These are phyloP conservation scores for Cladosporium cucumerinum DNA, from an alignment of 2,329 filamentous ascomycete genomes.

Conservation along the genomic window DNA sequence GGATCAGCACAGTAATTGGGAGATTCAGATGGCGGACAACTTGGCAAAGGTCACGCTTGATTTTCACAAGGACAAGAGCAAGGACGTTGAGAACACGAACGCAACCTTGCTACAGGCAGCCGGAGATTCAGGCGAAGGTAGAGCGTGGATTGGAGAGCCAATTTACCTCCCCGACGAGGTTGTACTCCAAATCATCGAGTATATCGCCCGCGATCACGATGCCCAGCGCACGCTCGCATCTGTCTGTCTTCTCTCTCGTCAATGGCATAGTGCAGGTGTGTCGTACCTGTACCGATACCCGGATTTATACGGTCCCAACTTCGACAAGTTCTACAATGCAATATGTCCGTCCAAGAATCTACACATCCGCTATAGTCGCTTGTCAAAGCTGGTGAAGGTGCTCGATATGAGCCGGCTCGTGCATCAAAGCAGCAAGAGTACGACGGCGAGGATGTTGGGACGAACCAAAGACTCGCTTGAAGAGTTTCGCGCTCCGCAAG, in stretches of 20 bases:
- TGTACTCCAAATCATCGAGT: conserved; percentile 48
- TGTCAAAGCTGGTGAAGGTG: conserved; percentile 50
- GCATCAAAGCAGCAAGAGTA: conserved; percentile 56
- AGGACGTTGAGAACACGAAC: neutral
- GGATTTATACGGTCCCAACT: conserved; percentile 50
- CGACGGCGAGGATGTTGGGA: conserved; percentile 55
- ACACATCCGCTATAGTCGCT: conserved; percentile 47
- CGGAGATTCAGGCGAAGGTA: neutral
- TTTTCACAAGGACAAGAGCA: conserved; percentile 17
- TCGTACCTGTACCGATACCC: conserved; percentile 53
- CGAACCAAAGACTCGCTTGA: conserved; percentile 52
- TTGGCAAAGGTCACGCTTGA: conserved; percentile 25
- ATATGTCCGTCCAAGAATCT: conserved; percentile 53
- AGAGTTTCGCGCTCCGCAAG: conserved; percentile 56
- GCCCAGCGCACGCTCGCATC: conserved; percentile 49
- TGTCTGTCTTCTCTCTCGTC: conserved; percentile 52
- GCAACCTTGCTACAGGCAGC: neutral
- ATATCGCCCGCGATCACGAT: conserved; percentile 36
- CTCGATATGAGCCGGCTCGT: conserved; percentile 56
- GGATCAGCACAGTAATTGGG: conserved; percentile 36
- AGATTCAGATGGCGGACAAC: conserved; percentile 36
- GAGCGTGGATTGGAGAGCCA: conserved; percentile 24
- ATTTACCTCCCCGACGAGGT: conserved; percentile 54
- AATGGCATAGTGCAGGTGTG: conserved; percentile 56
- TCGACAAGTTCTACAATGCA: conserved; percentile 52